phyloP scores from a whole-genome alignment of 345 rosid genomes.

The Physaria fendleri region DNA sequence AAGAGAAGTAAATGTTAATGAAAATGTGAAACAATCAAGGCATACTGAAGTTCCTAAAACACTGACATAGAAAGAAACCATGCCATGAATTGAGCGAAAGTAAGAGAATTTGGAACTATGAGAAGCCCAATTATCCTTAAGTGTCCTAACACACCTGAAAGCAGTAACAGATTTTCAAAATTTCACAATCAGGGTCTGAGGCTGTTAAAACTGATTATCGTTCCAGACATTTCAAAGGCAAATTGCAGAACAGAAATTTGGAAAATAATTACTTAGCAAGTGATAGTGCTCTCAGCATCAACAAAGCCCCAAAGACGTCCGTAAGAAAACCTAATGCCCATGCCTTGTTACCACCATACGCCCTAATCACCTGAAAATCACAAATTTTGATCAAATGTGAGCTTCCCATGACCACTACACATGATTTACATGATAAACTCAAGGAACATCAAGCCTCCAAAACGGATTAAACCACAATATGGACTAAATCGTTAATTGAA shows the following conservation, averaged over 20 bases:
- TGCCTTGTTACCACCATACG: constrained; percentile 68
- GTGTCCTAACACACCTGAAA: constrained; percentile 81
- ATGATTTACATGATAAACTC: neutral
- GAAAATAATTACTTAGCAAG: constrained; percentile 43
- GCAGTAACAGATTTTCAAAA: constrained; percentile 9
- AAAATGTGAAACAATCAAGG: neutral
- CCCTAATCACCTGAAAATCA: constrained; percentile 55
- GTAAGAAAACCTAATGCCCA: constrained; percentile 83
- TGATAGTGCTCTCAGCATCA: constrained; percentile 89
- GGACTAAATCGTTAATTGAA: too few species aligned
- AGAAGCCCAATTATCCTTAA: neutral
- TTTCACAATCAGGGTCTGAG: neutral
- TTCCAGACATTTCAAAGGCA: constrained; percentile 1
- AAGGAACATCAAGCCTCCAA: neutral
- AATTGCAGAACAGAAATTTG: neutral
- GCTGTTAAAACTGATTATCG: too few species aligned
- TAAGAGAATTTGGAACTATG: neutral
- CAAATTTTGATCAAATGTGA: constrained; percentile 1
- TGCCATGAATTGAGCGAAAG: neutral
- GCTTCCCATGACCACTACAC: neutral
- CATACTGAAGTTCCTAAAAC: neutral
- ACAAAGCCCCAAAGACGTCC: constrained; percentile 86
- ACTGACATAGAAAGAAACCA: neutral
- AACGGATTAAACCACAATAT: too few species aligned
- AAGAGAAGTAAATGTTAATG: neutral